phyloP scores from a whole-genome alignment of 2,329 filamentous ascomycete genomes.

The Trichoderma atrobrunneum region DNA sequence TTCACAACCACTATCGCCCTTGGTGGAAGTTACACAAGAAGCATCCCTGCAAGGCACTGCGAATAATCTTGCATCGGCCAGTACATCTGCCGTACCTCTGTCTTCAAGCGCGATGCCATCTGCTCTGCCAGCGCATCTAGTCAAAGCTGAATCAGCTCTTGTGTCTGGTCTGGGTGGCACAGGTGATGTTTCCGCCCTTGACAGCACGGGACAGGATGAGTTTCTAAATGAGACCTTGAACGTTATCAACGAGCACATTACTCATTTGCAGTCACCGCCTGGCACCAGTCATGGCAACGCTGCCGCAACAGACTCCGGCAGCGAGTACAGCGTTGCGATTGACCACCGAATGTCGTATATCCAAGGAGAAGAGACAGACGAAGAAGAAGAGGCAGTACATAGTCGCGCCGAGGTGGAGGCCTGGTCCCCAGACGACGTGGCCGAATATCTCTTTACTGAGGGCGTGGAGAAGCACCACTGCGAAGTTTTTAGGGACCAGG shows the following conservation, averaged over 20 bases:
- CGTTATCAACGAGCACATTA: slow-evolving; percentile 96
- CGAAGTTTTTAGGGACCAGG: slow-evolving; percentile 90
- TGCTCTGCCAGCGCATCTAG: slow-evolving; percentile 46
- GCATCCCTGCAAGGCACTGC: slow-evolving; percentile 23
- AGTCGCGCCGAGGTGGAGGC: slow-evolving; percentile 68
- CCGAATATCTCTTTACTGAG: slow-evolving; percentile 80
- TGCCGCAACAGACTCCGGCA: slow-evolving; percentile 71
- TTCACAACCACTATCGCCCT: slow-evolving; percentile 31
- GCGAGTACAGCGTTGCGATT: slow-evolving; percentile 81
- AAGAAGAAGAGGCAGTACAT: slow-evolving; percentile 78
- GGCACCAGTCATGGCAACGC: slow-evolving; percentile 51
- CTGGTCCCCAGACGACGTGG: slow-evolving; percentile 81
- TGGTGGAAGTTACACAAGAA: slow-evolving; percentile 33
- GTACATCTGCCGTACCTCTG: slow-evolving; percentile 30
- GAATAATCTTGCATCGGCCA: slow-evolving; percentile 22
- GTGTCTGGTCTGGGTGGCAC: slow-evolving; percentile 32
- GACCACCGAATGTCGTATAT: slow-evolving; percentile 84
- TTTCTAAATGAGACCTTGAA: slow-evolving; percentile 94
- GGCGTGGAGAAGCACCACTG: slow-evolving; percentile 89
- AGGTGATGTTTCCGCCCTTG: slow-evolving; percentile 31
- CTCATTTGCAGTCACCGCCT: slow-evolving; percentile 65
- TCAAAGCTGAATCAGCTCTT: slow-evolving; percentile 35
- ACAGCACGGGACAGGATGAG: slow-evolving; percentile 52
- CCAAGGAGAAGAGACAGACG: slow-evolving; percentile 90
- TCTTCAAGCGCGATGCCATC: slow-evolving; percentile 35